Percentiles rank a stretch among this genome's conserved stretches.
These are phyloP conservation scores for Begonia loranthoides DNA, from an alignment of 306 rosid species.

Conservation along the genomic window DNA sequence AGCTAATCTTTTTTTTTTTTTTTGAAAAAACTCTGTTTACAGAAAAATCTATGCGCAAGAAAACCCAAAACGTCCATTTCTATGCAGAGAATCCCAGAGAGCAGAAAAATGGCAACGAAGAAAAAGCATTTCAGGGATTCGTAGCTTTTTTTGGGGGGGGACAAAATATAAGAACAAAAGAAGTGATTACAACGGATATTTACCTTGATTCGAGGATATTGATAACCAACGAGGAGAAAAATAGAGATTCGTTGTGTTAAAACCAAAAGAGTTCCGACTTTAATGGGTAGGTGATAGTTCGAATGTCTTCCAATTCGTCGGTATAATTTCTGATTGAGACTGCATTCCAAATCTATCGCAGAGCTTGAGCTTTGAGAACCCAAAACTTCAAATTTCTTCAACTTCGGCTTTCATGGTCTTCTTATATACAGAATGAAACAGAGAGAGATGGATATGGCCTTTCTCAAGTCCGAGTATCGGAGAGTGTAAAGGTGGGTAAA, in stretches of 20 bases:
- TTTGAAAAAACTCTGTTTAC: too few species aligned
- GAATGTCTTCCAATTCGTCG: neutral
- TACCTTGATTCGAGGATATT: neutral
- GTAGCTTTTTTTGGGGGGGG: too few species aligned
- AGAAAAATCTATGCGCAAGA: too few species aligned
- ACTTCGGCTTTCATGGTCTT: neutral
- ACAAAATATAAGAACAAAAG: too few species aligned
- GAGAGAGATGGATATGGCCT: neutral
- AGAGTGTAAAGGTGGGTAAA: too few species aligned
- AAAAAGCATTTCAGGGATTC: neutral
- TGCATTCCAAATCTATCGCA: neutral
- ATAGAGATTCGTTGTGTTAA: neutral
- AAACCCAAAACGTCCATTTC: too few species aligned
- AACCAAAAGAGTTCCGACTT: neutral
- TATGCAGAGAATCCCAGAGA: too few species aligned
- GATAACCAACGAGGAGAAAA: neutral
- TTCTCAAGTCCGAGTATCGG: too few species aligned
- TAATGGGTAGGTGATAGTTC: neutral
- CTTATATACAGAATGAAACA: neutral
- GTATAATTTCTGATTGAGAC: neutral
- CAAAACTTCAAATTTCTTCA: neutral
- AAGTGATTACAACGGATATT: neutral
- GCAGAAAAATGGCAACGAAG: conserved; percentile 1
- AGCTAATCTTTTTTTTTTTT: too few species aligned
- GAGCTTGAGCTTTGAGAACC: neutral